These are phyloP conservation scores for Maudiozyma bulderi DNA, from an alignment of 805 yeast species.

Conservation along the genomic window DNA sequence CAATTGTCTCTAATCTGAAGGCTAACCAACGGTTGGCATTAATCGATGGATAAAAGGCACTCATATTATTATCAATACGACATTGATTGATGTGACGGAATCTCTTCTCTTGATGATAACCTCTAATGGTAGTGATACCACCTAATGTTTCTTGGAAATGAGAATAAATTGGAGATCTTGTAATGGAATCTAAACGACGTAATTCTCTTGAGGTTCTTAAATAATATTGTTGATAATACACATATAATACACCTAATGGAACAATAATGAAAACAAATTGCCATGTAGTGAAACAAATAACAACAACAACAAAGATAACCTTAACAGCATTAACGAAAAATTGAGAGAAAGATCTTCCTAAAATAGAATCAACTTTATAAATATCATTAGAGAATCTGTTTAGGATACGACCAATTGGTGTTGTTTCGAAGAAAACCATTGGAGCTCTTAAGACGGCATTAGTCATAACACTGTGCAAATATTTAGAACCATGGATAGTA, in stretches of 20 bases:
- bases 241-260: constrained; percentile 59
- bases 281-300: constrained; percentile 84
- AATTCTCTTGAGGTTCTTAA: constrained; percentile 71
- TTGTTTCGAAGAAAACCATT: constrained; percentile 91
- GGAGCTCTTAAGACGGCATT: constrained; percentile 72
- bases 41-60: constrained; percentile 85
- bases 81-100: constrained; percentile 55
- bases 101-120: constrained; percentile 56
- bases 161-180: constrained; percentile 73
- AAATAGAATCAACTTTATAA: constrained; percentile 73
- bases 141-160: constrained; percentile 75
- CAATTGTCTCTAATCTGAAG: constrained; percentile 83
- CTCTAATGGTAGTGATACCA: constrained; percentile 69
- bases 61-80: constrained; percentile 76
- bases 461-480: constrained; percentile 70
- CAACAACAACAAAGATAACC: constrained; percentile 66
- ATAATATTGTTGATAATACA: constrained; percentile 68
- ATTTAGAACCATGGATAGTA: constrained; percentile 71
- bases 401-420: constrained; percentile 87
- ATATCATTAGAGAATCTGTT: constrained; percentile 89
- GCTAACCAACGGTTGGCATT: constrained; percentile 97
- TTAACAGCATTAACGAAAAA: constrained; percentile 53
- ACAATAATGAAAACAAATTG: constrained; percentile 61
- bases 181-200: constrained; percentile 71
- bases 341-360: constrained; percentile 61